Base-by-base conservation (phyloP, 345 rosid species). In the Hypericum perforatum region DNA sequence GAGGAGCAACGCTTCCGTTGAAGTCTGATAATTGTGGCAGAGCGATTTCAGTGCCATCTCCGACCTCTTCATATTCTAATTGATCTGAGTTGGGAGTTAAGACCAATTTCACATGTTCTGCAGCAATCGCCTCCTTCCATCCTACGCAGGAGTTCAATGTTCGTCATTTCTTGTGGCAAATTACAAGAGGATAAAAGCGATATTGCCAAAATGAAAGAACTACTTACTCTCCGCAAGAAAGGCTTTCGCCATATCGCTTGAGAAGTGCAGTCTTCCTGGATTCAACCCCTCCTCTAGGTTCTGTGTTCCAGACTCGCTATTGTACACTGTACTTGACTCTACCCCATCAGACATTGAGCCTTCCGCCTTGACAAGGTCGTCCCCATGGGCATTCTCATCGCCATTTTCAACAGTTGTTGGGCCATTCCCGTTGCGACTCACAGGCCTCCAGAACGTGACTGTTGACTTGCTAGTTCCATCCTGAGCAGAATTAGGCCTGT, bases 151-250 rank as follows among this genome's bases (percentile, higher is more conserved):
- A 51, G 16, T 44, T 32, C 39, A 7, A 49, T 11, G 43, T 6
- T 37, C 37, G 39, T 32, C 52, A 58, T 52, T 53, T 5, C 7
- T 41, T 11, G 41, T n/a, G 43, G 11, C 8, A 3, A 6, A 11
- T 32, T 7, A 29, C 5, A 0, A 12, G 5, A 41, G 29, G 42
- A 12, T 41, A 38, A 46, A n/a, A 43, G 14, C 53, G 44, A 29
- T 54, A 37, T 6, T 39, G 6, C 7, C 55, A 52, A 41, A 4
- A 49, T 22, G 39, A 49, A 55, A 36, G 43, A 39, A 46, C 16
- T 2, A 62, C 89, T 73, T 77, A 89, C 99, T 86, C 63, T 73
- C 70, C 6, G 84, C 75, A 63, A 92, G 99, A 69, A 89, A 84
- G 52, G 74, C 71, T 74, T 68, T 75, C 44, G 89, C 99, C 64